Evolutionary conservation across 371 early-diverging fungal species (phyloP).

Genomic region (Zychaea mexicana): DNA sequence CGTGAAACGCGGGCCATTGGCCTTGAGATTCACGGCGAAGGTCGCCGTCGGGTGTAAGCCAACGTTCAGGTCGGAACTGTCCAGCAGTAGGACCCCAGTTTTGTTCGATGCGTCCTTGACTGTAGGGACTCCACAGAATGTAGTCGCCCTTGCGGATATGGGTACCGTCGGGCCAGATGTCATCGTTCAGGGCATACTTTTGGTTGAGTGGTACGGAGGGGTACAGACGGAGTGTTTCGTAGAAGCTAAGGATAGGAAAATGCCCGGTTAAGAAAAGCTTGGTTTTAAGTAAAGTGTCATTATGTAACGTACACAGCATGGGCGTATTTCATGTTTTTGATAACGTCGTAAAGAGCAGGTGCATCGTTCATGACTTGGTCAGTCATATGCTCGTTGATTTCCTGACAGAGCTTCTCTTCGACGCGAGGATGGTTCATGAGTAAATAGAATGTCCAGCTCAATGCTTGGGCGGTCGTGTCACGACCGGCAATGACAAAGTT

Average conservation of each 20-base stretch:
- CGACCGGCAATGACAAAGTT: constrained; percentile 73
- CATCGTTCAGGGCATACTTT: constrained; percentile 67
- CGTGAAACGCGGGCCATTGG: constrained; percentile 54
- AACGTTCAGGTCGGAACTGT: constrained; percentile 67
- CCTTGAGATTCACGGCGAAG: constrained; percentile 31
- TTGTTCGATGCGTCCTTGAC: constrained; percentile 47
- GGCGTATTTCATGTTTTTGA: constrained; percentile 55
- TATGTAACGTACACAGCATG: constrained; percentile 55
- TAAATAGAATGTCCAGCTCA: constrained; percentile 72
- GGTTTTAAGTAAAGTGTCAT: not conserved
- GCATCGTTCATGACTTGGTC: constrained; percentile 36
- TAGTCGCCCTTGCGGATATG: constrained; percentile 56
- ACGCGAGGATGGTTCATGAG: constrained; percentile 52
- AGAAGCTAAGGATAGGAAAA: constrained; percentile 17
- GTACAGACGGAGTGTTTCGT: constrained; percentile 71
- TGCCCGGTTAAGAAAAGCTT: not conserved
- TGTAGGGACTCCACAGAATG: constrained; percentile 52
- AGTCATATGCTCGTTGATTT: constrained; percentile 45
- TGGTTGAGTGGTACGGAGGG: constrained; percentile 74
- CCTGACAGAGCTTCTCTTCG: constrained; percentile 55
- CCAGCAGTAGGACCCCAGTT: constrained; percentile 65
- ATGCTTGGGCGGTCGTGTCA: constrained; percentile 72
- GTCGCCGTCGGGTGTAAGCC: constrained; percentile 38
- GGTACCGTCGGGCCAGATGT: constrained; percentile 71
- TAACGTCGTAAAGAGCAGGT: constrained; percentile 41